Percentiles rank a stretch among this genome's conserved stretches.
Conservation (phyloP, 257 asterid species). For the Nicotiana tomentosiformis region DNA sequence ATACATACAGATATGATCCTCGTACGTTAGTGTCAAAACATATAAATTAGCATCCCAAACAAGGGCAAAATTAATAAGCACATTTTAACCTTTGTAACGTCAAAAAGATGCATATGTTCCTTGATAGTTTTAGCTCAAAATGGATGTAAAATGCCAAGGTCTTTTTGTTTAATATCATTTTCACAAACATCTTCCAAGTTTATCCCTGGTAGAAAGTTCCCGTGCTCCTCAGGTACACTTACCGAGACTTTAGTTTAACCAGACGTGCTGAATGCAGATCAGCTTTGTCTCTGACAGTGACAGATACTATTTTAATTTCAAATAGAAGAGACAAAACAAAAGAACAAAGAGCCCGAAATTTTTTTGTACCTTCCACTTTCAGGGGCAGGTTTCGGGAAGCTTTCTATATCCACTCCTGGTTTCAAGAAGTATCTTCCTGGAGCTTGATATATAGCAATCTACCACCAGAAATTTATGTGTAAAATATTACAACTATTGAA, state of each 20-base stretch:
- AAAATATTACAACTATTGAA: slow-evolving; percentile 16
- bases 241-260: background rate
- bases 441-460: slow-evolving; percentile 74
- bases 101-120: background rate
- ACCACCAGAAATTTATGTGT: slow-evolving; percentile 7
- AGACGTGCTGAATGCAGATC: background rate
- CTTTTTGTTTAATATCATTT: background rate
- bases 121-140: background rate
- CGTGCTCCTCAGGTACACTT: slow-evolving; percentile 1
- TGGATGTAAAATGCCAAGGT: background rate
- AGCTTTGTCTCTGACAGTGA: background rate
- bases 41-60: background rate
- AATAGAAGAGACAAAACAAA: background rate
- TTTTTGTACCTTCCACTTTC: slow-evolving; percentile 65
- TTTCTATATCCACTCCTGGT: slow-evolving; percentile 56
- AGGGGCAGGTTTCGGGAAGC: slow-evolving; percentile 46
- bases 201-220: background rate
- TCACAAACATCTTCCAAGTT: background rate
- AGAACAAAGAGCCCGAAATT: slow-evolving; percentile 9
- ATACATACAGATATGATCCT: background rate
- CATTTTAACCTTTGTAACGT: background rate
- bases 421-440: slow-evolving; percentile 86
- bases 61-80: background rate
- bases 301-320: background rate
- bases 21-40: background rate